Evolutionary conservation across 345 rosid genomes (phyloP), one percentile per base, ranked within the genome.

Genomic region (Nephelium lappaceum): DNA sequence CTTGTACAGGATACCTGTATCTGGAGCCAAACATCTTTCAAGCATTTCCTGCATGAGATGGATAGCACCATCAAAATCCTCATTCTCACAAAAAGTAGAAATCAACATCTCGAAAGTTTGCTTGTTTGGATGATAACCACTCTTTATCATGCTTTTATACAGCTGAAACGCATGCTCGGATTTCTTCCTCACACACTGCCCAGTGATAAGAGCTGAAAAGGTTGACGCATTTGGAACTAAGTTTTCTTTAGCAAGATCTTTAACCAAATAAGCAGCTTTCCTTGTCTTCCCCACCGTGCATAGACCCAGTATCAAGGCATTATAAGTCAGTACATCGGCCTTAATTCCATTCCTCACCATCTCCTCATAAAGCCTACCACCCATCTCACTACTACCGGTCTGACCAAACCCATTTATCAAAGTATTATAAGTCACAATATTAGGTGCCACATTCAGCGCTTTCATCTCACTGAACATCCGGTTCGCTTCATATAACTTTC

Each of bases 201-300:
- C 98, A 65, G 63, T 65, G n/a, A 92, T 93, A 45, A 95, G 91
- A 15, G 94, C 93, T 45, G 93, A 86, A 79, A 87, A 93, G 65
- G 97, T 95, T 5, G 97, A 92, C 19, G 93, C 86, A 81, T 93
- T 93, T 27, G 93, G 97, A 47, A 83, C 89, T 80, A 95, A 85
- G 57, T 84, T 81, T 87, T 88, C 83, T 78, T 88, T 91, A 72
- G 90, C 94, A 25, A 95, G 92, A 75, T 90, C 91, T 84, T 88
- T 90, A 69, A 93, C 91, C 78, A 93, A 78, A 79, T 81, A 86
- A 14, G 98, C 98, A 77, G 98, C 95, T 80, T 90, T 93, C 91
- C 89, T 95, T 24, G 98, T 95, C 95, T 92, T 93, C 2, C 95
- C 98, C 72, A 86, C 94, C 71, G 86, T 92, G 87, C 98, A 93